Conservation (phyloP, 2,329 filamentous ascomycete genomes). For the Ascochyta viciae-villosae region DNA sequence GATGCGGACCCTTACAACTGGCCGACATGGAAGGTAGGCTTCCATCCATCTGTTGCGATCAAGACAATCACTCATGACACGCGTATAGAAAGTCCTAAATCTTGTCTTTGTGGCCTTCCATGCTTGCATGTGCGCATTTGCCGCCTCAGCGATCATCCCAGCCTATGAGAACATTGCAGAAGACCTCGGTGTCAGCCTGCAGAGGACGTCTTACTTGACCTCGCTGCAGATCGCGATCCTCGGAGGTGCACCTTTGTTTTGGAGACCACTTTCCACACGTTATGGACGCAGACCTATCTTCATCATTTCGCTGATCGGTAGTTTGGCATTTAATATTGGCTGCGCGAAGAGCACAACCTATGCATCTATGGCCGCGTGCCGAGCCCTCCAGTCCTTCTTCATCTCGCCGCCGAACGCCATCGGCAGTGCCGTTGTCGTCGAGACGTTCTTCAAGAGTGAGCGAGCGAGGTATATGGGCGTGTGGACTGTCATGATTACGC, state of each 20-base stretch:
- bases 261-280: conserved; percentile 62
- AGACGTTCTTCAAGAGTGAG: conserved; percentile 65
- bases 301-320: conserved; percentile 58
- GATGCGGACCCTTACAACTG: conserved; percentile 65
- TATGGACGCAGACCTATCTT: conserved; percentile 64
- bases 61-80: conserved; percentile 2
- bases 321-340: conserved; percentile 60
- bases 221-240: conserved; percentile 64
- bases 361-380: conserved; percentile 58
- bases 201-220: conserved; percentile 61
- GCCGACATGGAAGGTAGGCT: conserved; percentile 57
- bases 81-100: conserved; percentile 59
- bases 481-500: conserved; percentile 62
- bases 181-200: conserved; percentile 59
- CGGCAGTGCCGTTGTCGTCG: conserved; percentile 64
- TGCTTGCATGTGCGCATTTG: conserved; percentile 65
- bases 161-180: conserved; percentile 61
- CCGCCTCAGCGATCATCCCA: conserved; percentile 61
- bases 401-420: conserved; percentile 63
- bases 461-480: conserved; percentile 63
- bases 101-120: conserved; percentile 64
- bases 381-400: conserved; percentile 63
- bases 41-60: neutral
- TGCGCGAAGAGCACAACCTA: conserved; percentile 60
- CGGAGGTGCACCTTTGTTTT: conserved; percentile 62